phyloP scores from a whole-genome alignment of 495 filamentous ascomycete genomes.

The Daldinia childiae region DNA sequence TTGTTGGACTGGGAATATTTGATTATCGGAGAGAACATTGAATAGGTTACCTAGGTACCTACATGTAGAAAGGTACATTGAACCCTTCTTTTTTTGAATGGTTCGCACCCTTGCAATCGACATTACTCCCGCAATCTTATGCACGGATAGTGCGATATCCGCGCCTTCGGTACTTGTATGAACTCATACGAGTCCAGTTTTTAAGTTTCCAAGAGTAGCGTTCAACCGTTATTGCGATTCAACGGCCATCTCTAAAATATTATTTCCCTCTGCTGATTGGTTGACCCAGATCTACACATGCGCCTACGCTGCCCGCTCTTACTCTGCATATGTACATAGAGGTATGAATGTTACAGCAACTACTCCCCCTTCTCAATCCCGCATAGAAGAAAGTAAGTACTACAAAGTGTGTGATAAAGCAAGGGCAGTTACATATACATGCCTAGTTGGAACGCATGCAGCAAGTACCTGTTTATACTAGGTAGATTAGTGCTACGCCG shows the following conservation, averaged over 20 bases:
- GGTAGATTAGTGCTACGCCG: not conserved
- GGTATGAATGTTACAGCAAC: not conserved
- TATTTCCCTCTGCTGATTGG: not conserved
- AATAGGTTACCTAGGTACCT: too few species aligned
- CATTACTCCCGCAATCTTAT: conserved; percentile 1
- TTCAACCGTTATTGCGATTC: not conserved
- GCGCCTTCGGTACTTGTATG: conserved; percentile 14
- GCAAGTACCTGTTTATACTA: not conserved
- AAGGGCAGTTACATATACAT: conserved; percentile 7
- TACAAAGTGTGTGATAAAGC: not conserved
- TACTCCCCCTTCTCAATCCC: not conserved
- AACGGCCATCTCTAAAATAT: not conserved
- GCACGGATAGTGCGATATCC: conserved; percentile 36
- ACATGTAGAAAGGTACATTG: too few species aligned
- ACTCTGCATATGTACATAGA: not conserved
- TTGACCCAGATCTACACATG: not conserved
- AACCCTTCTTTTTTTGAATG: not conserved
- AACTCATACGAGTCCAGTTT: not conserved
- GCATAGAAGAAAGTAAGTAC: not conserved
- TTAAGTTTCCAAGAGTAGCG: not conserved
- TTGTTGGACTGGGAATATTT: conserved; percentile 42
- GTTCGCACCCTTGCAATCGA: conserved; percentile 10
- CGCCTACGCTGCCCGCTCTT: not conserved
- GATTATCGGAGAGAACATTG: conserved; percentile 33
- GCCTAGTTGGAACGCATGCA: conserved; percentile 1